These are phyloP conservation scores for Vitis rupestris DNA, from an alignment of 164 flowering plant genomes.

Conservation along the genomic window DNA sequence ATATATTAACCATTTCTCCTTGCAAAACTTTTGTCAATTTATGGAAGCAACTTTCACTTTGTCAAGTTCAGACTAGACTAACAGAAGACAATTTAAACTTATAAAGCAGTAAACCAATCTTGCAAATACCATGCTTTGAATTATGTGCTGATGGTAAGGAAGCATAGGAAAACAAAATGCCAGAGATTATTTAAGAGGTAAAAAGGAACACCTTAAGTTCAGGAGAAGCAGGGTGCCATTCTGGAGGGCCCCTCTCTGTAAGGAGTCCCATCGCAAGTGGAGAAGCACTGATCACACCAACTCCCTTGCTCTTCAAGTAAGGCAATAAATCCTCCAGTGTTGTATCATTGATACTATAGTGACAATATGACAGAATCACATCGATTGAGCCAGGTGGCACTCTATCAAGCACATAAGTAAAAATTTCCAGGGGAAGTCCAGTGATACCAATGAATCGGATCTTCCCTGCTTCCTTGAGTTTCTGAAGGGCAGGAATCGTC, in stretches of 20 bases:
- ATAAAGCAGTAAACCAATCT: neutral
- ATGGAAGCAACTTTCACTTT: neutral
- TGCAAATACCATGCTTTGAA: neutral
- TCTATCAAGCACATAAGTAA: slow-evolving; percentile 82
- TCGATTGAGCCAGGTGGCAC: slow-evolving; percentile 90
- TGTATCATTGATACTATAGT: slow-evolving; percentile 80
- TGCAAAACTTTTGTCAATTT: neutral
- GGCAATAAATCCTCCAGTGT: slow-evolving; percentile 79
- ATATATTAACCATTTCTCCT: neutral
- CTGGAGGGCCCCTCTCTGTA: slow-evolving; percentile 90
- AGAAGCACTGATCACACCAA: slow-evolving; percentile 88
- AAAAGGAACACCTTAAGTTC: slow-evolving; percentile 69
- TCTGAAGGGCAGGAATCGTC: slow-evolving; percentile 87
- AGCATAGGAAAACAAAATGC: neutral
- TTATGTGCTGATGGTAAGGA: neutral
- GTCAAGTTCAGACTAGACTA: neutral
- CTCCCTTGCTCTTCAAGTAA: slow-evolving; percentile 88
- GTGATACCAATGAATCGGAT: slow-evolving; percentile 83
- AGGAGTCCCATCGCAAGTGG: slow-evolving; percentile 97
- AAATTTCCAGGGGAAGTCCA: slow-evolving; percentile 80
- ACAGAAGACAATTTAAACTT: neutral
- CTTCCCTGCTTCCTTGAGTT: slow-evolving; percentile 85
- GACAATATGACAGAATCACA: slow-evolving; percentile 89
- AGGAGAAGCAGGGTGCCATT: slow-evolving; percentile 94
- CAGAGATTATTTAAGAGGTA: slow-evolving; percentile 1